A percentile compares a stretch with the other conserved stretches of the same genome.
Conservation (phyloP, 495 filamentous ascomycete genomes). For the Podospora comata region DNA sequence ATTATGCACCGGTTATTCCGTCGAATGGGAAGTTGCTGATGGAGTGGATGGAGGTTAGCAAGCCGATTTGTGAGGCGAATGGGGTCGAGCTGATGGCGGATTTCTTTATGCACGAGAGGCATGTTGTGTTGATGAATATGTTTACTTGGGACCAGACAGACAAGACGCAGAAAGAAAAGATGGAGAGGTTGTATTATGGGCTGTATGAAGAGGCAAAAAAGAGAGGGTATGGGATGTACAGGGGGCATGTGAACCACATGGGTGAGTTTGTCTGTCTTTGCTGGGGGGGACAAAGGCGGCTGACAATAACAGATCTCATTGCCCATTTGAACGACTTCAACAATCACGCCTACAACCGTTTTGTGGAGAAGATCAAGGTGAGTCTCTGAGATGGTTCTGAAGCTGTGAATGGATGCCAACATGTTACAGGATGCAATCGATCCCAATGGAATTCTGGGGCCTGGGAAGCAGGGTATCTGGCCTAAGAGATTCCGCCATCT, state of each 20-base stretch:
- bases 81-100: conserved; percentile 44
- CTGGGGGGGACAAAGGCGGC: neutral
- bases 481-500: conserved; percentile 29
- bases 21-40: conserved; percentile 37
- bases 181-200: conserved; percentile 32
- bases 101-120: conserved; percentile 46
- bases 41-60: conserved; percentile 40
- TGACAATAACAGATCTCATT: conserved; percentile 35
- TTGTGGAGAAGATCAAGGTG: conserved; percentile 44
- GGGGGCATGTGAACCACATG: conserved; percentile 46
- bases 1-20: conserved; percentile 44
- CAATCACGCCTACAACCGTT: conserved; percentile 40
- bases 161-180: conserved; percentile 29
- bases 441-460: conserved; percentile 34
- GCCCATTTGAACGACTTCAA: conserved; percentile 46
- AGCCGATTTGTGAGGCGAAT: conserved; percentile 38
- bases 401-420: neutral
- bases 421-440: conserved; percentile 30
- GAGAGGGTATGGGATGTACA: conserved; percentile 43
- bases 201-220: conserved; percentile 38
- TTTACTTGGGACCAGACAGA: conserved; percentile 44
- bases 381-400: conserved; percentile 1
- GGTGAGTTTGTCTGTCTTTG: conserved; percentile 24
- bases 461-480: conserved; percentile 39
- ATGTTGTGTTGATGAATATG: conserved; percentile 45